Evolutionary conservation across 164 flowering plant species (phyloP), one percentile per base, ranked within the genome.

Genomic region (Tetracentron sinense): DNA sequence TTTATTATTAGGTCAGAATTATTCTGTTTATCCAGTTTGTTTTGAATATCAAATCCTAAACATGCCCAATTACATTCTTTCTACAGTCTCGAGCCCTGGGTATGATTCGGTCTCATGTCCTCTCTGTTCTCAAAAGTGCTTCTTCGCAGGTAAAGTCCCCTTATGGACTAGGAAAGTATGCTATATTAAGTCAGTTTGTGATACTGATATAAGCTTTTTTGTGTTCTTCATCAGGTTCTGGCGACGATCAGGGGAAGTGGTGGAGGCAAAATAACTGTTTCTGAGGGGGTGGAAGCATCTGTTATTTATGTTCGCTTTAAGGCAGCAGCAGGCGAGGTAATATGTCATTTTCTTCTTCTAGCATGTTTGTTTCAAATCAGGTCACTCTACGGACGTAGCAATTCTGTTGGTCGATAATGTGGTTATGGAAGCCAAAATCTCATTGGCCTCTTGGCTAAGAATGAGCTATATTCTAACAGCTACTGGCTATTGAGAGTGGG

Each of bases 201-300:
- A n/a, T n/a, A n/a, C n/a, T 42, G 10, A 31, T 48, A 33, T 62
- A 26, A 26, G 49, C 54, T 21, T 25, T n/a, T 30, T 57, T 16
- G n/a, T 67, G 62, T 66, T 61, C 70, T 69, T 67, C 23, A 63
- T 51, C 77, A 94, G 98, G 93, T 94, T 62, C 88, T 81, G 61
- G 77, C 74, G 47, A 91, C 89, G 21, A 79, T 94, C 22, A 77
- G 82, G 31, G 75, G 73, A 54, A 88, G 78, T 76, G 79, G 78
- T 65, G 83, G 82, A 29, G 77, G 75, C 69, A 88, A 77, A 69
- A 58, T 73, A 47, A 56, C 90, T 78, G 76, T 93, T 30, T 83
- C 97, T 56, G 98, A 91, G 77, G 89, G 89, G 73, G 89, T 91
- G 51, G 98, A 94, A 74, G 86, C 97, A 72, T 94, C 98, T 64